Evolutionary conservation across 768 basidiomycete genomes (phyloP), one percentile per base, ranked within the genome.

Genomic region (Cyclocybe aegerita): DNA sequence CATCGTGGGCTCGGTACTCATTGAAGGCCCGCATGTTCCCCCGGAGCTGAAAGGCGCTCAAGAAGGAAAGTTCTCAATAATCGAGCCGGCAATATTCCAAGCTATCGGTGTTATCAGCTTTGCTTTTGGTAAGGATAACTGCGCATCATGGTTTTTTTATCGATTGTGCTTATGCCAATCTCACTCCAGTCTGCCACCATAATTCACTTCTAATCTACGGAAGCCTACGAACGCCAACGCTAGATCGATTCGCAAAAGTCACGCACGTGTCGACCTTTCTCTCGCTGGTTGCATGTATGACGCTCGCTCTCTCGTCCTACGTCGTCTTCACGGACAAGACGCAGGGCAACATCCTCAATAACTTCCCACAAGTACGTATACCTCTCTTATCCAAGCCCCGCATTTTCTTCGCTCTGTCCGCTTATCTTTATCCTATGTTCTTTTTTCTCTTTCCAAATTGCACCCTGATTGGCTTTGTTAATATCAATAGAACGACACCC

Each of bases 101-200:
- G 95, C 97, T 30, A 95, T 98, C 41, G 97, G 96, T 16, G 97
- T 99, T 54, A 99, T 99, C 61, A 90, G 88, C 65, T 94, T 93
- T 61, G 93, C 94, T 39, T 98, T 94, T 61, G 79, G 79, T 78
- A 52, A 49, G 65, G 54, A 9, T 30, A 16, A 29, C 10, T 15
- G 12, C 39, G 32, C 23, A n/a, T 35, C 34, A 17, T 6, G 39
- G 10, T 17, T 39, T 9, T 23, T 34, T 33, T 23, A 32, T 9
- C 35, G 30, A 9, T 9, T 42, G 56, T 15, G 50, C 31, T 53
- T 40, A 7, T 49, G 38, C 50, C 16, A 12, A 46, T 11, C 30
- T 49, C 46, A 15, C 12, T 52, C 2, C 49, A 81, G 95, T 97
- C 15, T 97, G 95, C 65, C 96, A 99, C 67, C 97, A 98, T 68